phyloP scores from a whole-genome alignment of 148 eudicot species.

The Fagopyrum esculentum region DNA sequence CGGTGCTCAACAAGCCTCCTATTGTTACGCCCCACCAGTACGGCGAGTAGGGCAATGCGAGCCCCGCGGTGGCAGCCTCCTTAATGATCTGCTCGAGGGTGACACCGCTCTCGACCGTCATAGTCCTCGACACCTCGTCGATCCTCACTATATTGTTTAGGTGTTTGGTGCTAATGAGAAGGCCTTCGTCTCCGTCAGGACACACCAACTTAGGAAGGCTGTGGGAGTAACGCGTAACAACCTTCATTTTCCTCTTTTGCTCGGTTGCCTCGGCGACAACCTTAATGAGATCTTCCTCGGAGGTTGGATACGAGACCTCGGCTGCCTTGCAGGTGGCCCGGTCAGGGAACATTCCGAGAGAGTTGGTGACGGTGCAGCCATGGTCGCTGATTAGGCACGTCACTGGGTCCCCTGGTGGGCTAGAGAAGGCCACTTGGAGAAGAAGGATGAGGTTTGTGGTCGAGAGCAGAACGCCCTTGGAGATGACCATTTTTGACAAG shows the following conservation, averaged over 20 bases:
- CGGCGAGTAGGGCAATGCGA: constrained; percentile 58
- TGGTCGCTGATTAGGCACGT: constrained; percentile 21
- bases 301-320: constrained; percentile 34
- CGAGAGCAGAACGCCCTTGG: not conserved
- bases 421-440: constrained; percentile 14
- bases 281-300: constrained; percentile 52
- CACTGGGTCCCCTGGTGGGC: constrained; percentile 62
- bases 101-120: constrained; percentile 55
- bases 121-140: constrained; percentile 18
- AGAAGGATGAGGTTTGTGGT: constrained; percentile 2
- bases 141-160: constrained; percentile 27
- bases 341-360: constrained; percentile 56
- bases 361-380: constrained; percentile 56
- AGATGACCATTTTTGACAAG: not conserved
- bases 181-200: constrained; percentile 48
- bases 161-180: constrained; percentile 57
- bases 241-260: constrained; percentile 43
- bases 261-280: constrained; percentile 41
- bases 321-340: constrained; percentile 47
- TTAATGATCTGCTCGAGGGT: constrained; percentile 42
- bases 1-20: constrained; percentile 66
- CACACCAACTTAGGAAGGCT: constrained; percentile 67
- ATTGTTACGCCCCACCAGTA: constrained; percentile 82
- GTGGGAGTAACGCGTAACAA: constrained; percentile 45
- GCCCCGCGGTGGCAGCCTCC: constrained; percentile 43